Conservation (phyloP, 371 early-diverging fungal genomes). For the Mortierella sp. region DNA sequence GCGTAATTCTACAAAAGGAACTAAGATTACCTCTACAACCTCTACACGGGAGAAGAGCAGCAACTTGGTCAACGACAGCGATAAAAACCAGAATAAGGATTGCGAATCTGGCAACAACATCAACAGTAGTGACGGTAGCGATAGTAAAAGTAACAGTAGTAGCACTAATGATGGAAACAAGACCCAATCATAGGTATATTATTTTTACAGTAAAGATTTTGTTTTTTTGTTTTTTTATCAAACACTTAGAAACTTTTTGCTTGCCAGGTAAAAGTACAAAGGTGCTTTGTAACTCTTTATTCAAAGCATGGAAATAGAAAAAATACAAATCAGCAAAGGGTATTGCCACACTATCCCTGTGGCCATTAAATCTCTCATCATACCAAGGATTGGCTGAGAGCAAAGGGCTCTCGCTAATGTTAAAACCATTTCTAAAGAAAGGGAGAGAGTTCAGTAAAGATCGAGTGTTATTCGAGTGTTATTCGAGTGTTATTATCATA, state of each 20-base stretch:
- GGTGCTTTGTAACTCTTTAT: background rate
- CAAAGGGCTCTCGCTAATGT: background rate
- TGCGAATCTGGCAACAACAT: background rate
- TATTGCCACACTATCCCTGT: no score
- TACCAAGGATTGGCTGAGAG: background rate
- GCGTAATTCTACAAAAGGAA: background rate
- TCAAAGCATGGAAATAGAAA: background rate
- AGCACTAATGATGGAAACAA: background rate
- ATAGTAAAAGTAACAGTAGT: background rate
- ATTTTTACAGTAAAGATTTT: background rate
- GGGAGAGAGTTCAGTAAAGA: background rate
- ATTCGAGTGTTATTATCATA: background rate
- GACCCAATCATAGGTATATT: background rate
- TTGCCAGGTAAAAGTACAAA: background rate
- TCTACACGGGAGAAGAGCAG: background rate
- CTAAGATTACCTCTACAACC: background rate
- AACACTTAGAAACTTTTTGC: background rate
- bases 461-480: background rate
- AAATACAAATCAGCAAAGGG: background rate
- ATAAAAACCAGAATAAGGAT: background rate
- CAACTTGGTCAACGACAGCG: background rate
- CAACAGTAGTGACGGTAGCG: background rate
- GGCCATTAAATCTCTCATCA: background rate
- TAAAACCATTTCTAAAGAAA: constrained; percentile 29
- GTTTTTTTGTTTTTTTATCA: background rate